A percentile compares a stretch with the other conserved stretches of the same genome.
These are phyloP conservation scores for Cyberlindnera euphorbiiphila DNA, from an alignment of 805 yeast genomes.

Conservation along the genomic window DNA sequence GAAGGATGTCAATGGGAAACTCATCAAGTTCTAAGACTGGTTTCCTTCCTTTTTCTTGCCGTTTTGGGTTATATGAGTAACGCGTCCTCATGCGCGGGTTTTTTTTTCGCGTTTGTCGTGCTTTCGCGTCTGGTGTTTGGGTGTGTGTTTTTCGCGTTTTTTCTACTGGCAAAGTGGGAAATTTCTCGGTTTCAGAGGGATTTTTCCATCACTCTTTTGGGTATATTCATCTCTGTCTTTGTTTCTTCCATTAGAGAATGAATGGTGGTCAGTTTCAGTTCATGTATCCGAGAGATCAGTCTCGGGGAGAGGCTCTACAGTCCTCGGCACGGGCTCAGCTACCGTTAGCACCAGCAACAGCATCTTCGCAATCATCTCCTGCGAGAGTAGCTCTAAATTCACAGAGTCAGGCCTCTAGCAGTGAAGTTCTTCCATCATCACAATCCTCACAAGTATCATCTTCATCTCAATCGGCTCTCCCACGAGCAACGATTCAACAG, in stretches of 20 bases:
- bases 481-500: slow-evolving; percentile 11
- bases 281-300: too few relatives aligned
- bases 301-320: too few relatives aligned
- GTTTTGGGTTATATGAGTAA: slow-evolving; percentile 1
- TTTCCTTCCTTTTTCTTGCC: not conserved
- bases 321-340: not conserved
- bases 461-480: slow-evolving; percentile 7
- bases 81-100: slow-evolving; percentile 4
- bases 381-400: too few relatives aligned
- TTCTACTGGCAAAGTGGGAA: slow-evolving; percentile 1
- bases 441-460: slow-evolving; percentile 12
- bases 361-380: not conserved
- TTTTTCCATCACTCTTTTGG: not conserved
- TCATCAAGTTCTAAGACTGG: slow-evolving; percentile 21
- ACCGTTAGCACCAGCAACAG: not conserved
- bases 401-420: not conserved
- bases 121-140: slow-evolving; percentile 13
- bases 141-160: too few relatives aligned
- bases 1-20: slow-evolving; percentile 27
- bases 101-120: too few relatives aligned
- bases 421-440: slow-evolving; percentile 7
- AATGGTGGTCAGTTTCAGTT: too few relatives aligned
- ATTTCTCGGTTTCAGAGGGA: slow-evolving; percentile 12
- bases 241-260: not conserved
- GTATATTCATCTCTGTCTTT: not conserved